Evolutionary conservation across 2,329 filamentous ascomycete genomes (phyloP).

Genomic region (Pseudomassariella vexata): DNA sequence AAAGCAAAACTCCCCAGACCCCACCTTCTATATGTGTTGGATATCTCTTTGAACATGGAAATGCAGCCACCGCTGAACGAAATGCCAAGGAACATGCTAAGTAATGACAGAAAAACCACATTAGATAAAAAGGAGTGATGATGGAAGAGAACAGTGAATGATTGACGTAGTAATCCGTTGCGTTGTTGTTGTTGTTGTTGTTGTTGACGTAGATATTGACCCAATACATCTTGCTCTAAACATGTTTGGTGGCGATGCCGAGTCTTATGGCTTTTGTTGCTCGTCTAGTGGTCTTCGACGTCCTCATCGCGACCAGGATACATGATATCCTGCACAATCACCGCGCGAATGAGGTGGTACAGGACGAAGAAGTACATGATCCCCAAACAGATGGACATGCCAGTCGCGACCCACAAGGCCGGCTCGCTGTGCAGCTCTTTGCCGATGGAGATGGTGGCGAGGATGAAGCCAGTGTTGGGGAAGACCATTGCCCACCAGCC

Average conservation of each 20-base stretch:
- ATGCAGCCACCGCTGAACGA: not conserved
- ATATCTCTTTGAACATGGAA: not conserved
- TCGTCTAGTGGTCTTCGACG: constrained; percentile 36
- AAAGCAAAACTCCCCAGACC: no score
- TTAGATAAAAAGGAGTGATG: no score
- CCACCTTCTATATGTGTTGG: constrained; percentile 1
- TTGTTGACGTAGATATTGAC: no score
- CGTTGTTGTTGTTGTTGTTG: no score
- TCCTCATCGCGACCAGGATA: constrained; percentile 51
- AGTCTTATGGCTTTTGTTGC: not conserved
- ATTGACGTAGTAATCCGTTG: no score
- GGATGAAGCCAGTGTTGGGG: constrained; percentile 54
- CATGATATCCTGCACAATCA: constrained; percentile 48
- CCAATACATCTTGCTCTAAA: no score
- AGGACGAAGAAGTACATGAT: constrained; percentile 37
- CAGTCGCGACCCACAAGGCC: constrained; percentile 42
- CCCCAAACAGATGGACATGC: constrained; percentile 41
- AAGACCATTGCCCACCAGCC: constrained; percentile 62
- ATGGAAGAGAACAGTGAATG: no score
- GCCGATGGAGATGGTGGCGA: constrained; percentile 50
- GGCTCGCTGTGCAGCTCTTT: constrained; percentile 38
- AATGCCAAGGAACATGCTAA: not conserved
- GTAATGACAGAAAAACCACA: not conserved
- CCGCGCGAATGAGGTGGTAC: constrained; percentile 37
- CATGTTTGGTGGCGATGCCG: no score